Evolutionary conservation across 148 eudicot genomes (phyloP).

Genomic region (Rhododendron ferrugineum): DNA sequence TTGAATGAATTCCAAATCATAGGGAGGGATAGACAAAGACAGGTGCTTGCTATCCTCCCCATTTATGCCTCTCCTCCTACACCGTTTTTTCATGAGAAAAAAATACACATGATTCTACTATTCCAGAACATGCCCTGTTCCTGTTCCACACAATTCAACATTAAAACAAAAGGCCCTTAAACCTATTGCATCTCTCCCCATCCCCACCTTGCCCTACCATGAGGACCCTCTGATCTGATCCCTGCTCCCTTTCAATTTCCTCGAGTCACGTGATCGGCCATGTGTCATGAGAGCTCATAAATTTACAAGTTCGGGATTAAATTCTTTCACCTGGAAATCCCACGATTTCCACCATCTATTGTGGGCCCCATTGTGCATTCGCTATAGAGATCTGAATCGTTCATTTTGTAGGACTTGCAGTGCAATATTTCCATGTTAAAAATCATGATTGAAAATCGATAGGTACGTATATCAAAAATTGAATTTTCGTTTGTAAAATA

Average conservation of each 20-base stretch:
- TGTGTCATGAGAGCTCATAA: neutral
- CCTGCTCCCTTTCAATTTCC: neutral
- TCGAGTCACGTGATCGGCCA: constrained; percentile 5
- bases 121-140: constrained; percentile 9
- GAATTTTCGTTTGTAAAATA: too few relatives aligned
- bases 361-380: too few relatives aligned
- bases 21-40: constrained; percentile 8
- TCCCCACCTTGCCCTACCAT: neutral
- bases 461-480: too few relatives aligned
- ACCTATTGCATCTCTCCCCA: neutral
- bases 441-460: too few relatives aligned
- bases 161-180: neutral
- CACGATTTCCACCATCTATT: too few relatives aligned
- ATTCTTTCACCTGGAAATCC: too few relatives aligned
- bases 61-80: neutral
- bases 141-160: neutral
- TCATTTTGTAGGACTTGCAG: too few relatives aligned
- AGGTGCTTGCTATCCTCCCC: constrained; percentile 11
- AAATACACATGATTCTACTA: constrained; percentile 5
- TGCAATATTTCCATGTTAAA: too few relatives aligned
- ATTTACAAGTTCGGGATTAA: neutral
- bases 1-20: neutral
- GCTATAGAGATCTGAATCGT: too few relatives aligned
- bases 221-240: neutral
- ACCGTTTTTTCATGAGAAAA: neutral